Base-by-base conservation (phyloP, 352 stramenopile species). In the Globisporangium canariense region DNA sequence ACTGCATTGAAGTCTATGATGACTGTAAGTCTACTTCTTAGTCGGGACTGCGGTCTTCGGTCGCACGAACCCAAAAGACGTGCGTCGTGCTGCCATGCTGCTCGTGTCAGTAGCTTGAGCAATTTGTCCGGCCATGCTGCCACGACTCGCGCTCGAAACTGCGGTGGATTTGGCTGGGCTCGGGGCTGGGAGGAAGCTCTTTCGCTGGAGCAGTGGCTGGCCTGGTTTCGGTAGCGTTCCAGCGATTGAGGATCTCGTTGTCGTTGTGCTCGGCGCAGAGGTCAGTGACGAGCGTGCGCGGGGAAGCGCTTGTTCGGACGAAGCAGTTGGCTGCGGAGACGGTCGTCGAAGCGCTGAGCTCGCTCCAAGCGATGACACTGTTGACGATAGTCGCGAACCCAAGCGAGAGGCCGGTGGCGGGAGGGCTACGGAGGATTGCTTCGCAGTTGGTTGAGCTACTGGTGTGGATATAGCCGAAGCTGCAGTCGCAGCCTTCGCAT, bases 61-160 rank as follows among this genome's bases (percentile, higher is more conserved):
- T 34, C 72, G 64, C 14, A 68, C 63, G 40, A 78, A 78, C 1
- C 72, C 72, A 63, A 78, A 78, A 13, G 71, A 78, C n/a, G 60
- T 59, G 28, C 68, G 69, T 16, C 68, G 59, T 55, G 68, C 36
- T 55, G 55, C 49, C 38, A 64, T 32, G 43, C 54, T 64, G 57
- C 41, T 61, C 18, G 40, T 61, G 36, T 40, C 49, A 0, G 36
- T 58, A 62, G 61, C 57, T 63, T 45, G 58, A n/a, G 50, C 62
- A 55, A 58, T 62, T 34, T 47, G 68, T 49, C 63, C 56, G 22
- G 46, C 65, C 46, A 68, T 67, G 58, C 47, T 69, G 10, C 56
- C 46, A 11, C 63, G 63, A 22, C 49, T 61, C 11, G 49, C 18
- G n/a, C 36, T 52, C 18, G 20, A 30, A 14, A 18, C 46, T 14